A percentile compares a stretch with the other conserved stretches of the same genome.
Conservation (phyloP, 1,284 basidiomycete species). For the Hypsizygus ulmarius region DNA sequence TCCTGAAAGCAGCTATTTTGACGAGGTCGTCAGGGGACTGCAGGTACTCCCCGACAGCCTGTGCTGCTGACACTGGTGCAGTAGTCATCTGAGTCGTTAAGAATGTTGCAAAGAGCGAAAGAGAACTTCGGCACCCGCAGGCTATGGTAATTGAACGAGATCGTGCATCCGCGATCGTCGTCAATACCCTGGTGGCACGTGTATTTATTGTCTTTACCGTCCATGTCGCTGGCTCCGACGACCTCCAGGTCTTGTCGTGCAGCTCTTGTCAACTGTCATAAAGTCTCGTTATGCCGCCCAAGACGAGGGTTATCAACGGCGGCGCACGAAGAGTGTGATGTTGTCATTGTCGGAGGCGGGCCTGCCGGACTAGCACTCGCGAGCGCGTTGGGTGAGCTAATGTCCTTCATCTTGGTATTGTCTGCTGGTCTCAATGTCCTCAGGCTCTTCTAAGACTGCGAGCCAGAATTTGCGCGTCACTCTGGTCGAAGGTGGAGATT, state of each 20-base stretch:
- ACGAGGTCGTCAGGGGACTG: constrained; percentile 93
- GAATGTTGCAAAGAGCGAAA: neutral
- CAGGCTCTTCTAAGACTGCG: constrained; percentile 55
- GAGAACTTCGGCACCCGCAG: constrained; percentile 6
- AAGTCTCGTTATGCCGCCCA: neutral
- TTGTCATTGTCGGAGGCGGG: constrained; percentile 94
- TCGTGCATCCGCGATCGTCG: constrained; percentile 6
- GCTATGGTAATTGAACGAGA: constrained; percentile 6
- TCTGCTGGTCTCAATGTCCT: constrained; percentile 3
- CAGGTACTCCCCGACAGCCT: constrained; percentile 82
- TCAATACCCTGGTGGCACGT: constrained; percentile 10
- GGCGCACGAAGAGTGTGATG: constrained; percentile 59
- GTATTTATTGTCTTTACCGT: constrained; percentile 2
- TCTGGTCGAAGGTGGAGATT: constrained; percentile 78
- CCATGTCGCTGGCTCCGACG: constrained; percentile 4
- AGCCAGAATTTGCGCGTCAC: constrained; percentile 57
- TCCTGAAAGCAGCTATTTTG: constrained; percentile 87
- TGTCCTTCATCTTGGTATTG: constrained; percentile 6
- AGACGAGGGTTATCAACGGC: constrained; percentile 12
- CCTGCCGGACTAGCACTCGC: constrained; percentile 91
- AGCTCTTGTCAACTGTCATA: neutral
- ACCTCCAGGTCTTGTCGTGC: constrained; percentile 9
- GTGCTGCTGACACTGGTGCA: constrained; percentile 70
- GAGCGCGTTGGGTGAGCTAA: constrained; percentile 71
- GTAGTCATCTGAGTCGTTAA: constrained; percentile 35